Evolutionary conservation across 1,139 yeast genomes (phyloP).

Genomic region (Candida sanyaensis): DNA sequence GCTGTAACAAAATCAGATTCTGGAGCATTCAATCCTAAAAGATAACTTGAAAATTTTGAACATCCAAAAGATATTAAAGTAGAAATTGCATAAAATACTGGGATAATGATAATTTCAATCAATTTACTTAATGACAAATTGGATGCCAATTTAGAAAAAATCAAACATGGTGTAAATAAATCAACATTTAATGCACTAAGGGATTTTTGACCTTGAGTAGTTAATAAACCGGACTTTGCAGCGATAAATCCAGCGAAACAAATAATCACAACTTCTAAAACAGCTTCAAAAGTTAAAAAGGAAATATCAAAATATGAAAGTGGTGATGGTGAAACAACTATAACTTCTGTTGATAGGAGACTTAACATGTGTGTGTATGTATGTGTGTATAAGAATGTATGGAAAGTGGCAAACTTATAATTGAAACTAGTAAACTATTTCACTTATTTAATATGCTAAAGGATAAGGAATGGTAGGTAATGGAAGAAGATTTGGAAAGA

Average conservation of each 20-base stretch:
- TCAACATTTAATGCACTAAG: constrained; percentile 73
- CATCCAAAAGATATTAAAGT: constrained; percentile 62
- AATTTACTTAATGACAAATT: constrained; percentile 67
- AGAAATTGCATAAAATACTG: constrained; percentile 66
- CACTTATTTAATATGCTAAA: too few species aligned
- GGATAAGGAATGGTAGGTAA: background rate
- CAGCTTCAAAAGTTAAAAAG: constrained; percentile 76
- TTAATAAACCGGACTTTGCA: constrained; percentile 60
- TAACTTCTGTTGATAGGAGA: constrained; percentile 1
- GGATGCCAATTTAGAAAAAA: constrained; percentile 77
- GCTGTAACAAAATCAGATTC: constrained; percentile 84
- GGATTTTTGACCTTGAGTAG: constrained; percentile 62
- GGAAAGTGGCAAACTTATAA: too few species aligned
- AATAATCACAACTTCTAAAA: constrained; percentile 71
- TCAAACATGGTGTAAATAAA: constrained; percentile 81
- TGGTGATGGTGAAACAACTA: constrained; percentile 1
- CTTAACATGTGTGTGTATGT: constrained; percentile 1
- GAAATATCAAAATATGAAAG: constrained; percentile 59
- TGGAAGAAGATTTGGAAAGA: background rate
- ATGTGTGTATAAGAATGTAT: background rate
- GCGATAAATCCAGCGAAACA: constrained; percentile 74
- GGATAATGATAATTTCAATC: constrained; percentile 70
- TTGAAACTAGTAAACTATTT: too few species aligned
- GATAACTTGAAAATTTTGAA: constrained; percentile 49
- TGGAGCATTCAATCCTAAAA: constrained; percentile 56